These are phyloP conservation scores for Citrus trifoliata DNA, from an alignment of 345 rosid genomes.

Conservation along the genomic window DNA sequence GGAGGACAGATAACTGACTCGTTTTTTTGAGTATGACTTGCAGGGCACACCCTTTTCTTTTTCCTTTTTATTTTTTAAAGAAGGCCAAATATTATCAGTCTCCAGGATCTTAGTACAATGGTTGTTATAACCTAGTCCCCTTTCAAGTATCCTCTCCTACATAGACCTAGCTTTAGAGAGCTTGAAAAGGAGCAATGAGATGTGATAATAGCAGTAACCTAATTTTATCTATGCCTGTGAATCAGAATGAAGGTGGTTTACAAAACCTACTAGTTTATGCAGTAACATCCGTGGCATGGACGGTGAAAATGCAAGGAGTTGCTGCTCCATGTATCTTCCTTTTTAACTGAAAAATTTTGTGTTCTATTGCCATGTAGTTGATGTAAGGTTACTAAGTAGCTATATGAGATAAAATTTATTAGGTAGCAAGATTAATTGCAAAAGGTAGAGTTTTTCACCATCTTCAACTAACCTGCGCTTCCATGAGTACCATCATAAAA, in stretches of 20 bases:
- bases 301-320: not conserved
- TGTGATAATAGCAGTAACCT: not conserved
- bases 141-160: not conserved
- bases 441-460: not conserved
- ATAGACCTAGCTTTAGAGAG: conserved; percentile 3
- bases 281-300: not conserved
- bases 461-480: not conserved
- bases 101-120: not conserved
- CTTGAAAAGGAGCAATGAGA: not conserved
- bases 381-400: not conserved
- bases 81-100: not conserved
- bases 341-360: not conserved
- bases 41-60: not conserved
- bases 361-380: not conserved
- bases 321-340: not conserved
- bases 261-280: not conserved
- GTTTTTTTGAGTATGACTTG: not conserved
- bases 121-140: not conserved
- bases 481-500: not conserved
- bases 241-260: not conserved
- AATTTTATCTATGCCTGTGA: not conserved
- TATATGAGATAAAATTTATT: not conserved
- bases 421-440: not conserved
- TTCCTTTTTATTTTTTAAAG: not conserved
- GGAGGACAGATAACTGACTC: not conserved